Conservation (phyloP, 305 asterid species). For the Fraxinus angustifolia region DNA sequence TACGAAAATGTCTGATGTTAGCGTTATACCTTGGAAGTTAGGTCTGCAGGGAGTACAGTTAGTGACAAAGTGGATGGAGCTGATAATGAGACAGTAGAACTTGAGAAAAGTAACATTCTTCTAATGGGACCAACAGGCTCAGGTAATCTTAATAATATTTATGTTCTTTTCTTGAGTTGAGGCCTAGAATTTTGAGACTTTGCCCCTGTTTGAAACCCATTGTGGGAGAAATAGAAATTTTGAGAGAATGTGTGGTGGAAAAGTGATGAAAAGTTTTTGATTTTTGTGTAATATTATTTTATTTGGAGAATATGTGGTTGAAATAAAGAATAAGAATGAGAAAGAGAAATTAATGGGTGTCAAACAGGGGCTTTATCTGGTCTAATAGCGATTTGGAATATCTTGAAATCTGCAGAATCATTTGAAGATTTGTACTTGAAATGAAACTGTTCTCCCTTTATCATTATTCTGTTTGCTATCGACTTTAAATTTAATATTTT, state of each 20-base stretch:
- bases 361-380: too few species aligned
- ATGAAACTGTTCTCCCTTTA: neutral
- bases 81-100: conserved; percentile 70
- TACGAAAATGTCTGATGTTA: conserved; percentile 28
- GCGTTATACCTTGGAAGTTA: conserved; percentile 47
- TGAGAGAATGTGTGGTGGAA: too few species aligned
- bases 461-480: neutral
- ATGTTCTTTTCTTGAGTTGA: conserved; percentile 12
- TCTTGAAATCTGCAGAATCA: neutral
- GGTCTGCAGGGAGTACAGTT: conserved; percentile 65
- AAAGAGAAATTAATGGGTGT: too few species aligned
- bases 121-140: conserved; percentile 97
- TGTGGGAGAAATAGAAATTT: too few species aligned
- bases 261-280: too few species aligned
- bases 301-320: too few species aligned
- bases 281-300: too few species aligned
- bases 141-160: conserved; percentile 55
- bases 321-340: too few species aligned
- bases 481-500: conserved; percentile 6
- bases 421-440: neutral
- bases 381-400: conserved; percentile 8
- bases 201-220: too few species aligned
- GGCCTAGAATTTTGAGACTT: conserved; percentile 11
- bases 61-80: conserved; percentile 45
- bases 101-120: conserved; percentile 96